Percentiles rank a stretch among this genome's conserved stretches.
Evolutionary conservation across 2,329 filamentous ascomycete genomes (phyloP).

Genomic region (Neophaeococcomyces mojaviensis): DNA sequence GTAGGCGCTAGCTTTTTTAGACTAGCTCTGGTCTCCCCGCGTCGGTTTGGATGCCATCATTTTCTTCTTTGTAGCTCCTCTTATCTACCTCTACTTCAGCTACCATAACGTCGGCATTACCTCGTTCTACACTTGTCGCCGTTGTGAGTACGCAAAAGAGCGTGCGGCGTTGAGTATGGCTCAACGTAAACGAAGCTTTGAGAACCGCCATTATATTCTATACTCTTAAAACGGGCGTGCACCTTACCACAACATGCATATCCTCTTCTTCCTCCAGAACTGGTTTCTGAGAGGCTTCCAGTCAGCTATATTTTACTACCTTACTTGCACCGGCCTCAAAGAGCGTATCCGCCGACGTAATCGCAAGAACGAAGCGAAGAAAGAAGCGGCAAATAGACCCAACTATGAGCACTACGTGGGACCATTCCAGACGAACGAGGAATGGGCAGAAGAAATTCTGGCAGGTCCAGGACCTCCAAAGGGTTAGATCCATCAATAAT

Average conservation of each 20-base stretch:
- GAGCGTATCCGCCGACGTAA: slow-evolving; percentile 63
- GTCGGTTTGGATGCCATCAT: too few species aligned
- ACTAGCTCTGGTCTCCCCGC: too few species aligned
- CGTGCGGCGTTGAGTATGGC: slow-evolving; percentile 3
- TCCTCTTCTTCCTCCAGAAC: slow-evolving; percentile 9
- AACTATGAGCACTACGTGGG: slow-evolving; percentile 40
- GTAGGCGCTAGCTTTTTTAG: too few species aligned
- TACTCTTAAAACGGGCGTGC: background rate
- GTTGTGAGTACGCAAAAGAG: background rate
- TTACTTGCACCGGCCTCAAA: slow-evolving; percentile 53
- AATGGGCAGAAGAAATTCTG: slow-evolving; percentile 80
- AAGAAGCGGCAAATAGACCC: slow-evolving; percentile 39
- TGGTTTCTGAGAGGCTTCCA: slow-evolving; percentile 44
- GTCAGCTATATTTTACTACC: slow-evolving; percentile 45
- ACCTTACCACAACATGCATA: background rate
- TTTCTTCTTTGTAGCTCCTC: too few species aligned
- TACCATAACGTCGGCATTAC: too few species aligned
- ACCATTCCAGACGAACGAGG: slow-evolving; percentile 78
- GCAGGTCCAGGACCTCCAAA: slow-evolving; percentile 65
- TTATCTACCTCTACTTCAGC: too few species aligned
- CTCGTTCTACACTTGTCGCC: background rate
- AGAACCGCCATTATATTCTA: slow-evolving; percentile 4
- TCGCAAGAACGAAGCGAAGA: slow-evolving; percentile 63
- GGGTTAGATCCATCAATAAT: slow-evolving; percentile 10
- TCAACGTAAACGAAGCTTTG: background rate